Evolutionary conservation across 441 rosid genomes (phyloP).

Genomic region (Populus hybrid): DNA sequence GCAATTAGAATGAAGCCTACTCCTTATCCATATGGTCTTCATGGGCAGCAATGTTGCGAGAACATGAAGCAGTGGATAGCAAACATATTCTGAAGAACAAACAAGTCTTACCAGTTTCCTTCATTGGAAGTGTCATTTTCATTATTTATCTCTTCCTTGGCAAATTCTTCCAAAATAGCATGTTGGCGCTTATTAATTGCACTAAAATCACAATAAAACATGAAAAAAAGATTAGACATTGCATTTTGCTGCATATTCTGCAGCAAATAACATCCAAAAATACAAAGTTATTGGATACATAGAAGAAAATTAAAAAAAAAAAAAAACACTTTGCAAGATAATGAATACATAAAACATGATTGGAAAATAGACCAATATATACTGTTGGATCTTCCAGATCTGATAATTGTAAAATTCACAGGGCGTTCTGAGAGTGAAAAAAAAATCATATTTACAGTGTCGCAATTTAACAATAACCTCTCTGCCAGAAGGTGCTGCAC

Average conservation of each 20-base stretch:
- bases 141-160: conserved; percentile 67
- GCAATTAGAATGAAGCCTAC: not conserved
- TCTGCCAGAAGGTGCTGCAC: too few relatives aligned
- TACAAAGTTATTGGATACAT: not conserved
- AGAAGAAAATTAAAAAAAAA: not conserved
- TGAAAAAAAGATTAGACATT: conserved; percentile 12
- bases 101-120: conserved; percentile 59
- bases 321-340: not conserved
- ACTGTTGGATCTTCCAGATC: not conserved
- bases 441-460: too few relatives aligned
- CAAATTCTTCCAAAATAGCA: conserved; percentile 79
- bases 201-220: conserved; percentile 34
- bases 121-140: conserved; percentile 37
- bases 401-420: not conserved
- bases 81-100: not conserved
- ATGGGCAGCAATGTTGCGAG: conserved; percentile 4
- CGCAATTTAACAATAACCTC: too few relatives aligned
- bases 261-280: not conserved
- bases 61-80: conserved; percentile 8
- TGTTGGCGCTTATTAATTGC: conserved; percentile 69
- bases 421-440: too few relatives aligned
- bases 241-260: conserved; percentile 4
- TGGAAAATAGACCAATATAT: not conserved
- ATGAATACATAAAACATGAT: not conserved
- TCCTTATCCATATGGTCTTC: not conserved